Evolutionary conservation across 1,284 basidiomycete species (phyloP), one percentile per base, ranked within the genome.

Genomic region (Rhodotorula sp.): DNA sequence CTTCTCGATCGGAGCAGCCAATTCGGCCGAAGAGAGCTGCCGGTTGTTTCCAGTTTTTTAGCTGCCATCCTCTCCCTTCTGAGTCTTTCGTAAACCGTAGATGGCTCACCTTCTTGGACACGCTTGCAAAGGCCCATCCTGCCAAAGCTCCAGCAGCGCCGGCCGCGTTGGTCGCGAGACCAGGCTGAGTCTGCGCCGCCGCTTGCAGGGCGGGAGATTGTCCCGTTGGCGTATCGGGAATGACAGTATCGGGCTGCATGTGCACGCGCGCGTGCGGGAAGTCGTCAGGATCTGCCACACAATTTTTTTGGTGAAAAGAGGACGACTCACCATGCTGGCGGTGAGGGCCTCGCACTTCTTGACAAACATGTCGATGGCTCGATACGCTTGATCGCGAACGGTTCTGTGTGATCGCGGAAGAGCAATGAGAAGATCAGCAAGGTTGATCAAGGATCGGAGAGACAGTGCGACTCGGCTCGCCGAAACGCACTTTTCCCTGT

Each of bases 321-420:
- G 18, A 34, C 23, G 26, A 80, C 85, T 54, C 70, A 92, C 93
- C 92, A 97, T 90, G 5, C 86, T 85, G 0, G 86, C 85, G 3
- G 89, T 91, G 77, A 95, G 86, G 6, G 84, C 85, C 79, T 96
- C 91, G n/a, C 96, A 82, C 71, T 86, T 88, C 81, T 91, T 91
- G 75, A 95, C 84, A 79, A 95, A 94, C 69, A 95, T 83, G 62
- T 91, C 89, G 73, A 95, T 85, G 3, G 92, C 90, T 80, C 92
- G 94, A 85, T 95, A 97, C 2, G 92, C 94, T 79, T 97, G 94
- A 81, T 97, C 93, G 52, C 94, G 87, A 1, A 97, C 94, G 6
- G 92, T 80, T 77, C 92, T 95, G 69, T 29, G 46, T 15, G 29
- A 47, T 39, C 6, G n/a, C 39, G 34, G 20, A 3, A 18, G 14